Conservation (phyloP, 2,329 filamentous ascomycete species). For the Ascocoryne sarcoides region DNA sequence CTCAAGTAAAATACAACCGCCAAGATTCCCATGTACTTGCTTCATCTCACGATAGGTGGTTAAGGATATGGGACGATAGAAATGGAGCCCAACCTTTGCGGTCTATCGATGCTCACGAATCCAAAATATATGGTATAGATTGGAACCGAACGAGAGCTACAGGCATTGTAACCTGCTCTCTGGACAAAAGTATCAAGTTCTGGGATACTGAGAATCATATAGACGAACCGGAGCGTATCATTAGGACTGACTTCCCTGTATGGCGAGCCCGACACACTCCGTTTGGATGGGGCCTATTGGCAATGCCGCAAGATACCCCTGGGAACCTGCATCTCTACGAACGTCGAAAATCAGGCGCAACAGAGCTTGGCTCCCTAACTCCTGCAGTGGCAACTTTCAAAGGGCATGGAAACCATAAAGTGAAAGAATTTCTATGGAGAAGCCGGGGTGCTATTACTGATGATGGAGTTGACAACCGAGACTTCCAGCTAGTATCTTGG, state of each 20-base stretch:
- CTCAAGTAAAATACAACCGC: conserved; percentile 91
- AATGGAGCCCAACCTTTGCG: conserved; percentile 69
- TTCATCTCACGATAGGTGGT: conserved; percentile 79
- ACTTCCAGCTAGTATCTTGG: conserved; percentile 92
- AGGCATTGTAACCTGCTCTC: conserved; percentile 75
- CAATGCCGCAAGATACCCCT: conserved; percentile 86
- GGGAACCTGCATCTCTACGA: conserved; percentile 81
- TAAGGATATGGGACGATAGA: conserved; percentile 86
- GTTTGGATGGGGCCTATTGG: conserved; percentile 76
- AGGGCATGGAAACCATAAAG: conserved; percentile 55
- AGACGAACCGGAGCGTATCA: conserved; percentile 64
- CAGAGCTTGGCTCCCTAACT: conserved; percentile 35
- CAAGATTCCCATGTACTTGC: conserved; percentile 81
- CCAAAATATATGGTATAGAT: conserved; percentile 91
- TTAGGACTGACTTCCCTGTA: conserved; percentile 75
- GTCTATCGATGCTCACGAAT: conserved; percentile 79
- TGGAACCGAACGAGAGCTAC: conserved; percentile 75
- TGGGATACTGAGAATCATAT: conserved; percentile 68
- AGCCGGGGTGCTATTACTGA: conserved; percentile 58
- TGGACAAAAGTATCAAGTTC: conserved; percentile 88
- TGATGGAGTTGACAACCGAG: conserved; percentile 68
- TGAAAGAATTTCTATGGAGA: conserved; percentile 89
- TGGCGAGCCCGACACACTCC: conserved; percentile 89
- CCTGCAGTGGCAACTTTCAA: conserved; percentile 49
- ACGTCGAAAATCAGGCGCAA: conserved; percentile 39